Evolutionary conservation across 1,139 yeast species (phyloP), one percentile per base, ranked within the genome.

Genomic region (Scheffersomyces insectosa): DNA sequence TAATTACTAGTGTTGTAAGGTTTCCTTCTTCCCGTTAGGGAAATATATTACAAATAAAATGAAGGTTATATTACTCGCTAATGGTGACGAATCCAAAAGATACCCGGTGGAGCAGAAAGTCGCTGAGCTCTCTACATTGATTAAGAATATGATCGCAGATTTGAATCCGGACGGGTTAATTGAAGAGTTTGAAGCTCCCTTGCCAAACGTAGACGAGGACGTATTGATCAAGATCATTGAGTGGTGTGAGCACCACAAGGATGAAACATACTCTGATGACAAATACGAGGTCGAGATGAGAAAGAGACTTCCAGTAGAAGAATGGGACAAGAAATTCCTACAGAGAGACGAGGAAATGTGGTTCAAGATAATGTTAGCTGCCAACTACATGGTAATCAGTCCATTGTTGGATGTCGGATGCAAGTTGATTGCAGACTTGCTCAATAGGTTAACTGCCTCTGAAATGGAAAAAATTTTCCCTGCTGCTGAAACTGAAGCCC

Each of bases 301-400:
- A 59, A 56, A 61, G 40, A 78, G 88, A 5, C 88, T 89, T 3
- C 93, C 93, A 1, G 85, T 93, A 44, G 93, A 88, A 51, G 95
- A 91, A 47, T 95, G 99, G 99, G 99, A 95, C 69, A 88, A 88
- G 66, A 89, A 87, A 63, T 95, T 93, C 66, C 79, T 95, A 61
- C 88, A 89, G 56, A 98, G 95, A 34, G 99, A 95, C 67, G 99
- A 95, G 68, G 99, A 95, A 63, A 90, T 95, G 97, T 80, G 95
- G 51, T 95, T 93, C 61, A 99, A 93, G 63, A 93, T 95, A 65
- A 90, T 95, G 52, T 75, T 89, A 47, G 97, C 99, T 13, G 97
- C 99, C 38, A 95, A 95, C 68, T 95, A 90, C 66, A 77, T 95
- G 62, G 95, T 95, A 62, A 93, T 95, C 62, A 83, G 89, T 58